Percentiles rank a stretch among this genome's conserved stretches.
These are phyloP conservation scores for Arabidopsis suecica DNA, from an alignment of 345 rosid species.

Conservation along the genomic window DNA sequence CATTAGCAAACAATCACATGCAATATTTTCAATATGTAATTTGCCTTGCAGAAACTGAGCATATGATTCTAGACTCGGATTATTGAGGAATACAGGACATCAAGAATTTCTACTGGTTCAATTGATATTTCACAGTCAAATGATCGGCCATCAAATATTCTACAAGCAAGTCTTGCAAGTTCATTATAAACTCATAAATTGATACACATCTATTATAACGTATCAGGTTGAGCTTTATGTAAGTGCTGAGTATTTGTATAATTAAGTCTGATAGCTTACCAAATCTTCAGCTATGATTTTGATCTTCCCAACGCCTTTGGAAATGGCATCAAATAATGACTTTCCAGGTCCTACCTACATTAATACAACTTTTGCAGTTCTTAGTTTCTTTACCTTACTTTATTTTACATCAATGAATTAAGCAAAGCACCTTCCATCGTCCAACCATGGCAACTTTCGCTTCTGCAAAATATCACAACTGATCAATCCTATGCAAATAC, in stretches of 20 bases:
- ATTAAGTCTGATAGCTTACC: constrained; percentile 57
- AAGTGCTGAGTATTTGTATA: not conserved
- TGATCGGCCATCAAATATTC: not conserved
- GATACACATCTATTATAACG: not conserved
- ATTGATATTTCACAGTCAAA: not conserved
- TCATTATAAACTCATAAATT: not conserved
- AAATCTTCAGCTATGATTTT: constrained; percentile 90
- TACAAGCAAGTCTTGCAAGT: constrained; percentile 3
- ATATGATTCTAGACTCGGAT: constrained; percentile 12
- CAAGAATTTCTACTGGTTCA: not conserved
- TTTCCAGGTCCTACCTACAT: constrained; percentile 97
- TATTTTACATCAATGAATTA: constrained; percentile 31
- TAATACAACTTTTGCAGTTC: constrained; percentile 41
- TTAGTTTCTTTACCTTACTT: constrained; percentile 32
- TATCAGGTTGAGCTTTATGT: not conserved
- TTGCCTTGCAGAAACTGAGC: constrained; percentile 2
- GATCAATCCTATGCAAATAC: not conserved
- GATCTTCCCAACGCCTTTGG: constrained; percentile 69
- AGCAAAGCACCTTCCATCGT: constrained; percentile 72
- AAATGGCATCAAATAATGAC: constrained; percentile 80
- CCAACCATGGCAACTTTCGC: constrained; percentile 85
- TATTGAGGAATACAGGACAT: not conserved
- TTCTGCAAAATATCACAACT: constrained; percentile 55
- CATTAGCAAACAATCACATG: constrained; percentile 26
- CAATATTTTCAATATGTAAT: not conserved